Conservation (phyloP, 2,329 filamentous ascomycete genomes). For the Hymenoscyphus fraxineus region DNA sequence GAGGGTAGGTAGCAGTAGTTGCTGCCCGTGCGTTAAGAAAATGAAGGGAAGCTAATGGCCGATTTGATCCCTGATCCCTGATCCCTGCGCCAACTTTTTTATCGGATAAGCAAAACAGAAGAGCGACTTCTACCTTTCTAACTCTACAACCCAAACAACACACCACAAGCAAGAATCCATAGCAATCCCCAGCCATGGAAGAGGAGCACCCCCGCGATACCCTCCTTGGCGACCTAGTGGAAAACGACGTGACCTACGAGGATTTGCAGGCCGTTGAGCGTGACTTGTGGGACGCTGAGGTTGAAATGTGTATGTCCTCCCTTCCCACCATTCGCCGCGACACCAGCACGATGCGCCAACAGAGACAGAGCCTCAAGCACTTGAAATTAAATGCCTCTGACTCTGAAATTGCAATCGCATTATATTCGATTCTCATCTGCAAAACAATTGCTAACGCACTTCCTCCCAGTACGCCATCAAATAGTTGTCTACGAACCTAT, state of each 20-base stretch:
- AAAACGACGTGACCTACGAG: conserved; percentile 58
- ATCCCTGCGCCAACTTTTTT: background rate
- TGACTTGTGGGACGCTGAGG: conserved; percentile 79
- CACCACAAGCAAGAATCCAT: conserved; percentile 18
- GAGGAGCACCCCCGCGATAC: conserved; percentile 25
- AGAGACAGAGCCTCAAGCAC: background rate
- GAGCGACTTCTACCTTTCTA: background rate
- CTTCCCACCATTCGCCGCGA: background rate
- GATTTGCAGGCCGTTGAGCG: conserved; percentile 76
- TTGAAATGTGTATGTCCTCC: conserved; percentile 68
- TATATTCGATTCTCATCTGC: background rate
- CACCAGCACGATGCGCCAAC: background rate
- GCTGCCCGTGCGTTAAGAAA: background rate
- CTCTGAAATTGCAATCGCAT: background rate
- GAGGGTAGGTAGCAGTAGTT: too few relatives aligned
- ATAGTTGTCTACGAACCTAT: conserved; percentile 64
- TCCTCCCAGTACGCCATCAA: conserved; percentile 64
- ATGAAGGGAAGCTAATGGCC: background rate
- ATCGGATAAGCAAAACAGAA: background rate
- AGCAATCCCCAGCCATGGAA: conserved; percentile 32
- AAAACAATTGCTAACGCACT: conserved; percentile 16
- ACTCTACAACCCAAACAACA: background rate
- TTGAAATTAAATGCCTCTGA: background rate
- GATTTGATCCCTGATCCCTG: background rate
- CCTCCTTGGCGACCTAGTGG: too few relatives aligned